phyloP scores from a whole-genome alignment of 192 early-diverging fungal genomes.

The Bifiguratus adelaidae region DNA sequence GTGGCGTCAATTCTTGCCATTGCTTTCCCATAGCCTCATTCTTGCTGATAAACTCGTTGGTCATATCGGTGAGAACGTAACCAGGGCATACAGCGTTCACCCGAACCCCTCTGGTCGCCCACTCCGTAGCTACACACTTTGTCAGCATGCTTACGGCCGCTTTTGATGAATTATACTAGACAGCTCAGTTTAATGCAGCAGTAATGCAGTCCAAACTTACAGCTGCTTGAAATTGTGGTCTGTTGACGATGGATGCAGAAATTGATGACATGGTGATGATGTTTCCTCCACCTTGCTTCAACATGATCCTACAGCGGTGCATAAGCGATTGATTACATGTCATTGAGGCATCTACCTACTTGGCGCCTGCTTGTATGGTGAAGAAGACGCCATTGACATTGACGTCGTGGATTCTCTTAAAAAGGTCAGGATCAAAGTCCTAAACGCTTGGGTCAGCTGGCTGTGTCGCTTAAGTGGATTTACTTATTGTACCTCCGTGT shows the following conservation, averaged over 20 bases:
- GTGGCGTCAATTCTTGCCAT: slow-evolving; percentile 12
- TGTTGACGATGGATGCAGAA: slow-evolving; percentile 16
- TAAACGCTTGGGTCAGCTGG: too few species aligned
- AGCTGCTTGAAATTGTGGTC: slow-evolving; percentile 13
- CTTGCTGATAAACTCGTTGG: too few species aligned
- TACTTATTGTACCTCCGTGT: slow-evolving; percentile 9
- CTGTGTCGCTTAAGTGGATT: neutral
- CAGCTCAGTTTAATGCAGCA: neutral
- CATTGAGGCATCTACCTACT: slow-evolving; percentile 1
- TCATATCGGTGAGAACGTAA: neutral
- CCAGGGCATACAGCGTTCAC: slow-evolving; percentile 16
- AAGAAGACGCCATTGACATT: slow-evolving; percentile 25
- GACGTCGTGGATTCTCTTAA: slow-evolving; percentile 15
- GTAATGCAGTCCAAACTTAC: slow-evolving; percentile 6
- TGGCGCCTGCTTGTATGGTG: slow-evolving; percentile 13
- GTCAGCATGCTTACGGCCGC: slow-evolving; percentile 15
- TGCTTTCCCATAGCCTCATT: neutral
- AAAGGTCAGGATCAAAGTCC: slow-evolving; percentile 11
- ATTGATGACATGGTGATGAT: slow-evolving; percentile 18
- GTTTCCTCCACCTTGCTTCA: slow-evolving; percentile 9
- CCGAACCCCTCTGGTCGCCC: slow-evolving; percentile 13
- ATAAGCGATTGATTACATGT: neutral
- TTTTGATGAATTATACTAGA: slow-evolving; percentile 17
- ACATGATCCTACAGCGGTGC: slow-evolving; percentile 2
- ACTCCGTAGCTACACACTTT: slow-evolving; percentile 13